Percentiles rank a stretch among this genome's conserved stretches.
Conservation (phyloP, 2,329 filamentous ascomycete genomes). For the Oidium heveae region DNA sequence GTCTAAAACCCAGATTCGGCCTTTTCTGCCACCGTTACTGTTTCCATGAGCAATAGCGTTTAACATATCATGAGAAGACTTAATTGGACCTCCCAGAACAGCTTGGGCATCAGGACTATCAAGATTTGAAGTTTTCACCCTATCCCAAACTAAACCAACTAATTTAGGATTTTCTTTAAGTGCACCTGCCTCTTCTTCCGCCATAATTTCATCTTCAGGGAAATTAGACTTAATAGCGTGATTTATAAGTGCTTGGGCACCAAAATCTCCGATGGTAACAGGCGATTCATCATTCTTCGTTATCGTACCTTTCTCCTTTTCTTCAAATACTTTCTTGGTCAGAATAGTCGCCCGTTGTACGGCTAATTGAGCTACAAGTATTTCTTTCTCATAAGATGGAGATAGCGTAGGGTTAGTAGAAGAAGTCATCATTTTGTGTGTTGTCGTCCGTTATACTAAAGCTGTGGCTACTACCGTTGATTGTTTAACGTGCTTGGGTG, state of each 20-base stretch:
- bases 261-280: slow-evolving; percentile 94
- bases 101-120: slow-evolving; percentile 37
- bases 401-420: not conserved
- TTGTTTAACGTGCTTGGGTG: too few relatives aligned
- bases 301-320: slow-evolving; percentile 82
- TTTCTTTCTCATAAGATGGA: slow-evolving; percentile 43
- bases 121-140: slow-evolving; percentile 50
- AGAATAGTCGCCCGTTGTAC: slow-evolving; percentile 61
- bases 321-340: slow-evolving; percentile 56
- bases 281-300: slow-evolving; percentile 90
- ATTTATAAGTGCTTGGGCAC: slow-evolving; percentile 91
- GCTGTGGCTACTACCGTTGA: too few relatives aligned
- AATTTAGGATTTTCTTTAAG: slow-evolving; percentile 48
- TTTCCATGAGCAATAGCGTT: slow-evolving; percentile 40
- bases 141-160: slow-evolving; percentile 55
- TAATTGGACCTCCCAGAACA: slow-evolving; percentile 42
- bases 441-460: too few relatives aligned
- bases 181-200: slow-evolving; percentile 73
- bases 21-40: slow-evolving; percentile 44
- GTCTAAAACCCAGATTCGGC: slow-evolving; percentile 86
- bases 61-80: slow-evolving; percentile 39
- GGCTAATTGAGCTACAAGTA: slow-evolving; percentile 62
- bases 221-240: slow-evolving; percentile 72
- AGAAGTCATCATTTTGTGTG: not conserved
- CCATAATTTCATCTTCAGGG: slow-evolving; percentile 73